Evolutionary conservation across 805 yeast genomes (phyloP).

Genomic region (Hanseniaspora guilliermondii): DNA sequence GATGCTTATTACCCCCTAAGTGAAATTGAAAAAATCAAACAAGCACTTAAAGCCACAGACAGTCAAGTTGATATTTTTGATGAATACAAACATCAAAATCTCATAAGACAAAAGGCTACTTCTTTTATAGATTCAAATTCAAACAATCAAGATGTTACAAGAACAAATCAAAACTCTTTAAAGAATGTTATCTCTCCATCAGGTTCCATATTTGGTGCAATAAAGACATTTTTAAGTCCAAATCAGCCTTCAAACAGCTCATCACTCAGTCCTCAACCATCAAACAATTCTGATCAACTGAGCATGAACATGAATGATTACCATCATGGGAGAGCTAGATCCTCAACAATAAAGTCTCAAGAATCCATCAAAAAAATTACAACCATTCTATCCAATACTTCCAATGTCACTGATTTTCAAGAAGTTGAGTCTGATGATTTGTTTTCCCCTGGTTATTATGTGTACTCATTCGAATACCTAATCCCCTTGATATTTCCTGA

Average conservation of each 20-base stretch:
- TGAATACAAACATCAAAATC: background rate
- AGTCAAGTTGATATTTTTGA: background rate
- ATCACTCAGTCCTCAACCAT: no score
- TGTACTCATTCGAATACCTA: slow-evolving; percentile 84
- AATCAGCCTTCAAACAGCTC: background rate
- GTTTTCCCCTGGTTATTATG: slow-evolving; percentile 80
- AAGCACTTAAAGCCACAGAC: background rate
- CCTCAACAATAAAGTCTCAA: background rate
- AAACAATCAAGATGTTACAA: background rate
- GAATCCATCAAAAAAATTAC: background rate
- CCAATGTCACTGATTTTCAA: slow-evolving; percentile 7
- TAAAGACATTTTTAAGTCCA: slow-evolving; percentile 3
- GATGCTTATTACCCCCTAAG: slow-evolving; percentile 17
- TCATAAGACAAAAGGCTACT: background rate
- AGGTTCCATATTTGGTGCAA: slow-evolving; percentile 10
- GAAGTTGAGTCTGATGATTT: slow-evolving; percentile 27
- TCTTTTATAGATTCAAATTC: no score
- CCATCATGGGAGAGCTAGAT: background rate
- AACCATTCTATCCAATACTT: background rate
- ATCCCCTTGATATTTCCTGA: slow-evolving; percentile 77
- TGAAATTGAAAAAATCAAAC: slow-evolving; percentile 7
- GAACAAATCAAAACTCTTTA: slow-evolving; percentile 15
- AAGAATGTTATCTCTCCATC: slow-evolving; percentile 15
- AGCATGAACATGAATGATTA: background rate
- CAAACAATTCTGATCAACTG: no score